Base-by-base conservation (phyloP, 2,329 filamentous ascomycete genomes). In the Colletotrichum spinosum region DNA sequence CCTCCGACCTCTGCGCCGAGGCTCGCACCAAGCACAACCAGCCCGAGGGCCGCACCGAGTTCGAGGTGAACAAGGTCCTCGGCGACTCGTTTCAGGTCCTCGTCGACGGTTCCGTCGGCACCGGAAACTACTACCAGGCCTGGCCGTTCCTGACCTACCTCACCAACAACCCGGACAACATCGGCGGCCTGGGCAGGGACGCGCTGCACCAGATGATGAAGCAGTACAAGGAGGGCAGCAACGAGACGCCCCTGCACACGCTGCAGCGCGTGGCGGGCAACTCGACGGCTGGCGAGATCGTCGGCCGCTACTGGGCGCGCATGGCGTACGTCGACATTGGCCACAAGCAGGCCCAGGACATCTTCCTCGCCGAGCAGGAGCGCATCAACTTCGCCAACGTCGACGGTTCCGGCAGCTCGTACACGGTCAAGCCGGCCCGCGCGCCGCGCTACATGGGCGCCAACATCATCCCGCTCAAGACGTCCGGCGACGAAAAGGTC, bases 271-370 rank as follows among this genome's bases (percentile, higher is more conserved):
- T 84, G 0, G 74, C 78, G 2, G 61, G 67, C 8, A 71, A 70
- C 38, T 64, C 74, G 25, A 72, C 71, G 15, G 73, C 77, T 13
- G 78, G 80, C 17, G 76, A 79, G 11, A 74, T 85, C 8, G 78
- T 86, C 8, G 82, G 77, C 3, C 73, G 76, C 13, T 85, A 85
- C 73, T 85, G 83, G 83, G 83, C 83, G 2, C 78, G 78, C 64
- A 86, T 86, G 83, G 83, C 83, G 5, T 83, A 80, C 66, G 81
- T 81, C 10, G 83, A 85, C 48, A 83, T 85, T 38, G 81, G 80
- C 11, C 80, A 85, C 68, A 63, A 74, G 1, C 76, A 76, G 8
- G 80, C 80, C 0, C 76, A 78, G 17, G 69, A 76, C 1, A 63
- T 75, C 45, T 84, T 81, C 72, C 69, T 76, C 3, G 62, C 62